Conservation (phyloP, 2,329 filamentous ascomycete species). For the Fusarium sp. region DNA sequence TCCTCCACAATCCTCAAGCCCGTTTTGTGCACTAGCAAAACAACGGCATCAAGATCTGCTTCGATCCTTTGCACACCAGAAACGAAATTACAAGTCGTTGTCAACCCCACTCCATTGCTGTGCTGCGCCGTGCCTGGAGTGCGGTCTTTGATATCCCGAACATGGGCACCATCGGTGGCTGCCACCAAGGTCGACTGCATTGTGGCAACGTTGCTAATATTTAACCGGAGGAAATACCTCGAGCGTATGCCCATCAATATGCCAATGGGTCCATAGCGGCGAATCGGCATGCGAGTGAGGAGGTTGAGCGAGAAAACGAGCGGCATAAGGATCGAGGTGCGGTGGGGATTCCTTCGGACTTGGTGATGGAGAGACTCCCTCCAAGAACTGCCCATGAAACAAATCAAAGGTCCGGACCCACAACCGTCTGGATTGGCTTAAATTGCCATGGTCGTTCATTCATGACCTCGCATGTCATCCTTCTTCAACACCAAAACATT, state of each 20-base stretch:
- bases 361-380: conserved; percentile 37
- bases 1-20: conserved; percentile 43
- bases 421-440: conserved; percentile 29
- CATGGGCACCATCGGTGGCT: conserved; percentile 10
- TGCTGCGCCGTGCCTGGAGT: conserved; percentile 1
- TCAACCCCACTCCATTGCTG: conserved; percentile 6
- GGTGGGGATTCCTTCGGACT: conserved; percentile 35
- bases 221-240: conserved; percentile 30
- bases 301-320: conserved; percentile 35
- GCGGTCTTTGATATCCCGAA: conserved; percentile 5
- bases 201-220: conserved; percentile 31
- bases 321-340: conserved; percentile 37
- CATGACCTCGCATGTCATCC: conserved; percentile 9
- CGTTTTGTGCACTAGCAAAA: conserved; percentile 39
- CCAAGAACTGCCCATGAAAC: conserved; percentile 29
- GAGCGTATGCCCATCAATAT: conserved; percentile 33
- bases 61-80: conserved; percentile 27
- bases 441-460: conserved; percentile 17
- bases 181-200: conserved; percentile 8
- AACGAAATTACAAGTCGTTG: conserved; percentile 30
- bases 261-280: conserved; percentile 39
- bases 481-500: conserved; percentile 14
- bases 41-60: conserved; percentile 38
- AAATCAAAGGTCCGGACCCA: conserved; percentile 40
- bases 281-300: conserved; percentile 35